These are phyloP conservation scores for Trichothecium sympodiale DNA, from an alignment of 2,329 filamentous ascomycete species.

Conservation along the genomic window DNA sequence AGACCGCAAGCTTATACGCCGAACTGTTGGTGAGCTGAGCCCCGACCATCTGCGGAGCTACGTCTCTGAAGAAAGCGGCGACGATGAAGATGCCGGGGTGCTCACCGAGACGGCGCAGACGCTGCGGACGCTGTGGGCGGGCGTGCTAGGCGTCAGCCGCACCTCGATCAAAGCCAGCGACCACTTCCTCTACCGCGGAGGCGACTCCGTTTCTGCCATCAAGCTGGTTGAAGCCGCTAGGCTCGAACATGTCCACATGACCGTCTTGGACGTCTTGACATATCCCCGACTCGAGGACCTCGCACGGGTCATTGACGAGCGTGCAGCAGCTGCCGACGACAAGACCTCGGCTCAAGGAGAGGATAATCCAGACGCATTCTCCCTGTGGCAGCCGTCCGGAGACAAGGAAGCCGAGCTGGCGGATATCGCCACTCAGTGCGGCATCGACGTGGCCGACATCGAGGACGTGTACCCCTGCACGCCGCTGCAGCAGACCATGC, in stretches of 20 bases:
- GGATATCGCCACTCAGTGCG: conserved; percentile 4
- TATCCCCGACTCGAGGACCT: conserved; percentile 4
- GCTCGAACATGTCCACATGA: not conserved
- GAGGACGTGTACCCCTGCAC: conserved; percentile 25
- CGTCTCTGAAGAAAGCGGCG: not conserved
- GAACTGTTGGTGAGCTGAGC: not conserved
- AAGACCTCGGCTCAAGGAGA: conserved; percentile 1
- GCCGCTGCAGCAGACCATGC: conserved; percentile 22
- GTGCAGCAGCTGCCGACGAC: not conserved
- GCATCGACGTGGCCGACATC: conserved; percentile 4
- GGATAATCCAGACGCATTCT: conserved; percentile 2
- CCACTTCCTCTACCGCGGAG: conserved; percentile 15
- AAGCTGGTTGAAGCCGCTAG: conserved; percentile 17
- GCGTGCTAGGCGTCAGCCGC: conserved; percentile 3
- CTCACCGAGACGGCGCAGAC: conserved; percentile 4
- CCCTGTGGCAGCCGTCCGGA: conserved; percentile 2
- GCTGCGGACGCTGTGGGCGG: conserved; percentile 3
- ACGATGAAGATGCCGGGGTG: not conserved
- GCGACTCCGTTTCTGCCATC: conserved; percentile 34
- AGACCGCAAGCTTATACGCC: conserved; percentile 5
- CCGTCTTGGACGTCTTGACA: not conserved
- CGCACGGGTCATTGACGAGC: conserved; percentile 3
- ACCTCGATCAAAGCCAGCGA: conserved; percentile 3
- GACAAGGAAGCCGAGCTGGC: conserved; percentile 1
- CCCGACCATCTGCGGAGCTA: conserved; percentile 1